Evolutionary conservation across 164 flowering plant genomes (phyloP).

Genomic region (Cinnamomum micranthum): DNA sequence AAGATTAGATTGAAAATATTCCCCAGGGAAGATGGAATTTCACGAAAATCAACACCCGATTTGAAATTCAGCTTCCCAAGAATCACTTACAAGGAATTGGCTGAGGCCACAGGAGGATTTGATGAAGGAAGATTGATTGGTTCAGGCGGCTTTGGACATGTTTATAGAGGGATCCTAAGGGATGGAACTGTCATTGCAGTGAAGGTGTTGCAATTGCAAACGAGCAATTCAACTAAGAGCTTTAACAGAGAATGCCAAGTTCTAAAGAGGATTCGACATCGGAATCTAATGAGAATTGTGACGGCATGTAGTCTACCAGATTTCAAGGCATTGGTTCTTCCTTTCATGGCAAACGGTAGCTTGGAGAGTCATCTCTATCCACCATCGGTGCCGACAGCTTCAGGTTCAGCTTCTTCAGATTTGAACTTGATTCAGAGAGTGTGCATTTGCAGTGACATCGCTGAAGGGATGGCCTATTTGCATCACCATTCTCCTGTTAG

Average conservation of each 20-base stretch:
- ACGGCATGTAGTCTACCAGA: conserved; percentile 29
- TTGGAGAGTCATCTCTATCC: conserved; percentile 26
- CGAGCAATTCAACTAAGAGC: conserved; percentile 24
- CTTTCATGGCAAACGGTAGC: conserved; percentile 35
- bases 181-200: conserved; percentile 22
- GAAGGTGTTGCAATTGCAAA: conserved; percentile 26
- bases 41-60: conserved; percentile 23
- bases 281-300: conserved; percentile 27
- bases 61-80: conserved; percentile 25
- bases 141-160: conserved; percentile 26
- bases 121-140: conserved; percentile 23
- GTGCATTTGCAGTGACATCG: conserved; percentile 27
- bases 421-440: conserved; percentile 22
- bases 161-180: conserved; percentile 24
- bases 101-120: conserved; percentile 24
- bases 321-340: conserved; percentile 31
- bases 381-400: conserved; percentile 22
- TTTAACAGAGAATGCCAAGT: conserved; percentile 28
- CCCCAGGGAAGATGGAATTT: conserved; percentile 6
- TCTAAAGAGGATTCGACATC: conserved; percentile 25
- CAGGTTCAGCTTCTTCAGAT: conserved; percentile 25
- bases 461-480: conserved; percentile 35
- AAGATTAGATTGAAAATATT: conserved; percentile 9
- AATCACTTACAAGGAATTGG: conserved; percentile 25
- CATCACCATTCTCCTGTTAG: conserved; percentile 34